Conservation (phyloP, 176 grass and related monocot species). For the Ensete glaucum region DNA sequence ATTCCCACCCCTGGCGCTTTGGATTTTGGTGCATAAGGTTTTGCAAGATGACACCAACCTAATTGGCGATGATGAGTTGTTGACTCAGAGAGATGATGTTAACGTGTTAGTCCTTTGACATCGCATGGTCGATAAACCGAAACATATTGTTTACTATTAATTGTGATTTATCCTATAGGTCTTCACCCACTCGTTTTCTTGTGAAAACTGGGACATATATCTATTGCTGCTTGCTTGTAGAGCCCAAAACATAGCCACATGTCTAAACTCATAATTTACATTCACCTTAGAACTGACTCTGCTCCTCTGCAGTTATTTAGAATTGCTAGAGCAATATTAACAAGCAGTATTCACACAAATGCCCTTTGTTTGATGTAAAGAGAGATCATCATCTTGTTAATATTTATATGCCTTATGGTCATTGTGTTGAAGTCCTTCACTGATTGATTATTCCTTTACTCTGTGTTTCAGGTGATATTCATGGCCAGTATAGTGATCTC, state of each 20-base stretch:
- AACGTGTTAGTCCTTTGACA: not conserved
- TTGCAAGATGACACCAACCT: not conserved
- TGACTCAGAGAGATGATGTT: not conserved
- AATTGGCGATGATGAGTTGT: not conserved
- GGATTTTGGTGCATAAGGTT: not conserved
- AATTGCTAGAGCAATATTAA: not conserved
- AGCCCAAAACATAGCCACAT: not conserved
- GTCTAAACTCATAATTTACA: not conserved
- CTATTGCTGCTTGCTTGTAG: not conserved
- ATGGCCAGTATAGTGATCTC: slow-evolving; percentile 88
- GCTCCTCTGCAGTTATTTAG: not conserved
- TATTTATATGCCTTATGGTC: not conserved
- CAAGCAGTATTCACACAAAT: not conserved
- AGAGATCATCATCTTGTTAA: not conserved
- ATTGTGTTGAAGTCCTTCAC: not conserved
- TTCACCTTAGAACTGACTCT: not conserved
- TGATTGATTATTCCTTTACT: not conserved
- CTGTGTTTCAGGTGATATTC: slow-evolving; percentile 59
- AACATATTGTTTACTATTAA: no score
- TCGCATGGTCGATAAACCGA: not conserved
- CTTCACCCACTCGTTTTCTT: no score
- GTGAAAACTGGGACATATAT: not conserved
- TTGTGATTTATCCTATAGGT: no score
- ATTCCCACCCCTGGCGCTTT: not conserved
- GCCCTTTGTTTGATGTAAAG: not conserved